Conservation (phyloP, 352 stramenopile species). For the Chrysophaeum taylorii region DNA sequence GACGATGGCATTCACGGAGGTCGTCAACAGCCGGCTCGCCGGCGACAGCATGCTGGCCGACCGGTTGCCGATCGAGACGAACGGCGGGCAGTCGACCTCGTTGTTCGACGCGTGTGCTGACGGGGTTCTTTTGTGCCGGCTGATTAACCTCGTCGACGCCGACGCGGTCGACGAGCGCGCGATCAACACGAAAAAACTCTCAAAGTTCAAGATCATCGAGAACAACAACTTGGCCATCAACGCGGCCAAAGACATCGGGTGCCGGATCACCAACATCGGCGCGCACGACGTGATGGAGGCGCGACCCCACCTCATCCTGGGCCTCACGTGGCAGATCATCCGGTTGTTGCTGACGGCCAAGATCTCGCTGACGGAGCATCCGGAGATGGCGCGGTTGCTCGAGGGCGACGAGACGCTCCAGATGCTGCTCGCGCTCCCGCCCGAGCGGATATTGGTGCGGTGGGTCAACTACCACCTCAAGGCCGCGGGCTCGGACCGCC, state of each 20-base stretch:
- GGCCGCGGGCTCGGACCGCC: constrained; percentile 17
- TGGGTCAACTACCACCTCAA: constrained; percentile 85
- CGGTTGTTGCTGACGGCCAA: constrained; percentile 77
- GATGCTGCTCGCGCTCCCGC: constrained; percentile 72
- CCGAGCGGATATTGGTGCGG: constrained; percentile 74
- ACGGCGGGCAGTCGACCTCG: constrained; percentile 39
- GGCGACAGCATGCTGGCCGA: constrained; percentile 29
- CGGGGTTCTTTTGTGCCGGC: constrained; percentile 73
- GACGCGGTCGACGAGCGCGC: constrained; percentile 79
- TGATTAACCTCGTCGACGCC: constrained; percentile 73
- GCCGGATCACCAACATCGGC: constrained; percentile 80
- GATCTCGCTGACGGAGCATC: constrained; percentile 80
- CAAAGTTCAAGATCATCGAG: constrained; percentile 43
- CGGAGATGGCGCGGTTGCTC: constrained; percentile 68
- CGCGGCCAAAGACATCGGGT: constrained; percentile 77
- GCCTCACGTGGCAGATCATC: constrained; percentile 83
- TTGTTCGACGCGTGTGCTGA: constrained; percentile 67
- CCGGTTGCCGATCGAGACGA: constrained; percentile 59
- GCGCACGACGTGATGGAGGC: constrained; percentile 44
- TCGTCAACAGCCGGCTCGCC: constrained; percentile 74
- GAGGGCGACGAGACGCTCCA: constrained; percentile 70
- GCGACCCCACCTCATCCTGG: constrained; percentile 70
- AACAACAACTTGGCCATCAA: constrained; percentile 84
- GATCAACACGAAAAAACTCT: constrained; percentile 54
- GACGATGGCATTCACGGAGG: constrained; percentile 68